Evolutionary conservation across 2,329 filamentous ascomycete genomes (phyloP), one percentile per base, ranked within the genome.

Genomic region (Lasiodiplodia gonubiensis): DNA sequence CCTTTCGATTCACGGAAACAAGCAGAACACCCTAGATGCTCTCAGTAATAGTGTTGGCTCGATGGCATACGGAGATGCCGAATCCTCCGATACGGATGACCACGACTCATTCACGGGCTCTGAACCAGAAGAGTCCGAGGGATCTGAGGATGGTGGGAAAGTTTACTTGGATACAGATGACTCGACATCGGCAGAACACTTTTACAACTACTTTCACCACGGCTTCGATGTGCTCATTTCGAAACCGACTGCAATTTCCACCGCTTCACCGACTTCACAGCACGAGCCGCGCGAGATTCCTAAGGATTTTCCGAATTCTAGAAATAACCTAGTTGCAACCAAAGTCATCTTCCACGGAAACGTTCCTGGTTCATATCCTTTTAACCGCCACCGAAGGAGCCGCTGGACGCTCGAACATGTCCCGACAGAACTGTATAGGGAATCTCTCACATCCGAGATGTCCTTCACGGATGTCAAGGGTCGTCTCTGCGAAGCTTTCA

Each of bases 201-300:
- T 98, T 77, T 97, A 95, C 80, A 98, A 98, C 77, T 99, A 99
- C 78, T 99, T 97, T 76, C 91, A 94, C 71, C 90, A 97, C 70
- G 95, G 95, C 1, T 96, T 99, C 75, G 95, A 99, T 78, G 87
- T 97, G 11, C 85, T 98, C 5, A 87, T 99, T n/a, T 97, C 94
- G 0, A 88, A 89, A 35, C 90, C 92, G 0, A 88, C 87, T 0
- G 71, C 76, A 23, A 74, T 78, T 39, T 78, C 78, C 2, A 76
- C 85, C 5, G 84, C 90, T 4, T 92, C 90, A 0, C 86, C 86
- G 25, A 82, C 83, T 7, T 89, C 91, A 0, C 90, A 89, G 14
- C 71, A 71, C 30, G 74, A 76, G 63, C 33, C 54, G 0, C 66
- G 48, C 6, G 49, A 67, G 33, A 18, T 55, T 6, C 55, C 67